These are phyloP conservation scores for Trichoderma sp. DNA, from an alignment of 2,329 filamentous ascomycete species.

Conservation along the genomic window DNA sequence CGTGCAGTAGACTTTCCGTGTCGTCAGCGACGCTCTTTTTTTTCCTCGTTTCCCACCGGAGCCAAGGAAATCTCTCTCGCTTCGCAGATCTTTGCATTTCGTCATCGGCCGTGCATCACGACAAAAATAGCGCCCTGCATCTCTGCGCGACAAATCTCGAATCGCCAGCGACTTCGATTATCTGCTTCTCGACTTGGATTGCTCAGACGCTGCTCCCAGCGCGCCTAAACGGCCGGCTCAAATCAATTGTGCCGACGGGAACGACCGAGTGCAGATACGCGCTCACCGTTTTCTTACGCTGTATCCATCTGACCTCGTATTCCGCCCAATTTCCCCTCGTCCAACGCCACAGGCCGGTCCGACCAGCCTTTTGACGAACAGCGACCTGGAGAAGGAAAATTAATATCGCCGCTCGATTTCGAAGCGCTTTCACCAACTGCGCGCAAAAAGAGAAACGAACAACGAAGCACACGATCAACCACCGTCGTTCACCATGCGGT, in stretches of 20 bases:
- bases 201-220: background rate
- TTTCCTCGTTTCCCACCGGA: background rate
- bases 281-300: slow-evolving; percentile 17
- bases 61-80: slow-evolving; percentile 7
- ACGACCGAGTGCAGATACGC: slow-evolving; percentile 12
- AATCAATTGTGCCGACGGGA: slow-evolving; percentile 7
- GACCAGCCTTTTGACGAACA: background rate
- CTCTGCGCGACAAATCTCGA: background rate
- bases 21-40: slow-evolving; percentile 8
- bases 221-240: slow-evolving; percentile 2
- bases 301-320: slow-evolving; percentile 21
- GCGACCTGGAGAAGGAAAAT: background rate
- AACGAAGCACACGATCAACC: background rate
- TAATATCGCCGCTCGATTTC: background rate
- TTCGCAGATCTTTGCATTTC: slow-evolving; percentile 25
- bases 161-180: background rate
- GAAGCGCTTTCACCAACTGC: background rate
- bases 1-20: slow-evolving; percentile 1
- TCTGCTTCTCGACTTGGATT: background rate
- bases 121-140: background rate
- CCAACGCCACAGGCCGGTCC: background rate
- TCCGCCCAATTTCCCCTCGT: slow-evolving; percentile 13
- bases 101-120: slow-evolving; percentile 22
- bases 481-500: slow-evolving; percentile 49
- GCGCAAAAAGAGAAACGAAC: background rate